Evolutionary conservation across 768 basidiomycete genomes (phyloP).

Genomic region (Lactarius trivialis): DNA sequence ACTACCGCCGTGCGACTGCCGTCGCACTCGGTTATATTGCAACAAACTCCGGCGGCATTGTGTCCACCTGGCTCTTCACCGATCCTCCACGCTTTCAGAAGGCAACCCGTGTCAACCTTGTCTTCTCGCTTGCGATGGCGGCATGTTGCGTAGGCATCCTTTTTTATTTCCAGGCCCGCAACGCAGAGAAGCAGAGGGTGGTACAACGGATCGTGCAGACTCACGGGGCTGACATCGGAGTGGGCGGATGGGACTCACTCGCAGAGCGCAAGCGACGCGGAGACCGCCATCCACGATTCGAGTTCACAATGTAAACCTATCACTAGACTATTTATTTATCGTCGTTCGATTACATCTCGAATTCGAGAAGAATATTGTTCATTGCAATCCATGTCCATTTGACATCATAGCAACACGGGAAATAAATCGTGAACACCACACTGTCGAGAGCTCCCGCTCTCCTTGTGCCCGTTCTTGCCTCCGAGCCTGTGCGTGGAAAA

Average conservation of each 20-base stretch:
- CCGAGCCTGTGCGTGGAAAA: neutral
- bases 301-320: conserved; percentile 14
- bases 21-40: conserved; percentile 26
- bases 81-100: conserved; percentile 18
- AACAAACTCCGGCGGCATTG: conserved; percentile 21
- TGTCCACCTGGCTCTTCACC: conserved; percentile 18
- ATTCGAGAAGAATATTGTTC: neutral
- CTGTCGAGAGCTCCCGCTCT: neutral
- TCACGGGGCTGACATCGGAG: conserved; percentile 2
- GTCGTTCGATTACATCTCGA: neutral
- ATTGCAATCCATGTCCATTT: neutral
- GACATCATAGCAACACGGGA: neutral
- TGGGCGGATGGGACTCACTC: conserved; percentile 18
- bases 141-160: neutral
- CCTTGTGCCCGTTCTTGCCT: neutral
- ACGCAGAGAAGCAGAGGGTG: conserved; percentile 9
- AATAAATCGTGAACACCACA: neutral
- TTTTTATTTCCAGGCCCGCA: conserved; percentile 10
- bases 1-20: conserved; percentile 29
- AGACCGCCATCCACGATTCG: conserved; percentile 22
- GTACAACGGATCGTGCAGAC: conserved; percentile 2
- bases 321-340: neutral
- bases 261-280: conserved; percentile 17
- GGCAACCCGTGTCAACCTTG: conserved; percentile 18
- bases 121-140: conserved; percentile 11